phyloP scores from a whole-genome alignment of 805 yeast genomes.

The Starmera pachycereana region DNA sequence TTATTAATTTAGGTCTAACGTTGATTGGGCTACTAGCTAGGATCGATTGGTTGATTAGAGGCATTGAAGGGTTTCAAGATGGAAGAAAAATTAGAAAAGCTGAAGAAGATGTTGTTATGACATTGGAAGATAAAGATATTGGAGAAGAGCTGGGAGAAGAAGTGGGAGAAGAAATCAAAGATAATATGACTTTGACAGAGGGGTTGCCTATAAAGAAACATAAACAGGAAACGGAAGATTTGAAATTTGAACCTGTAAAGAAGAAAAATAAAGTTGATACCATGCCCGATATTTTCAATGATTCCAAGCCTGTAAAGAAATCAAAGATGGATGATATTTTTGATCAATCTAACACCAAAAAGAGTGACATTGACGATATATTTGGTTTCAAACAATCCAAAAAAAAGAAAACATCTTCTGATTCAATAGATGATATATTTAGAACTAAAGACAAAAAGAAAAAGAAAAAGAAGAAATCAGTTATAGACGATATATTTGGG shows the following conservation, averaged over 20 bases:
- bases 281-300: neutral
- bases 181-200: conserved; percentile 1
- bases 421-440: neutral
- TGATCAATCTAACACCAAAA: neutral
- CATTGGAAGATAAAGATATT: neutral
- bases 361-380: conserved; percentile 1
- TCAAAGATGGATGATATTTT: conserved; percentile 2
- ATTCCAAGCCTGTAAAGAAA: conserved; percentile 3
- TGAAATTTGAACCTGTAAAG: neutral
- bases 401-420: neutral
- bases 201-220: conserved; percentile 5
- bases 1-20: conserved; percentile 61
- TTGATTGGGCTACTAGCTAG: conserved; percentile 47
- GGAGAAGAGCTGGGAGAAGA: conserved; percentile 20
- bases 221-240: conserved; percentile 5
- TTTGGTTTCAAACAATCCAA: neutral
- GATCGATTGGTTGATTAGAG: conserved; percentile 20
- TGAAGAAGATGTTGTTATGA: neutral
- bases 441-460: conserved; percentile 23
- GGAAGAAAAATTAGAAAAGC: neutral
- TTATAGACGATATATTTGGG: conserved; percentile 73
- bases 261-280: conserved; percentile 5
- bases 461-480: conserved; percentile 38
- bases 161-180: conserved; percentile 19
- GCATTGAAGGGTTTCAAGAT: conserved; percentile 7